Evolutionary conservation across 768 basidiomycete species (phyloP).

Genomic region (Pisolithus albus): DNA sequence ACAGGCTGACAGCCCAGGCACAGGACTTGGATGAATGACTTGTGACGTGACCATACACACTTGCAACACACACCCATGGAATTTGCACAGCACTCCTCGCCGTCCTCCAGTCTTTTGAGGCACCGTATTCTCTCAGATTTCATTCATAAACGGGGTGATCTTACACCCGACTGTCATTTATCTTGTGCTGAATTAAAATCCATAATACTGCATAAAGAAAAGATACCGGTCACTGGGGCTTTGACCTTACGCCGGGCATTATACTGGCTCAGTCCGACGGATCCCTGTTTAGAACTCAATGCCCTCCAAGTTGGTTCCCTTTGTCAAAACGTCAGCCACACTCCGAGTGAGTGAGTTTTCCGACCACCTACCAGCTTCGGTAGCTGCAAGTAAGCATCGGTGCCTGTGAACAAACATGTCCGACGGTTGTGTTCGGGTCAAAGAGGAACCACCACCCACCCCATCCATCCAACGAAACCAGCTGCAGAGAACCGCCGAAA

Average conservation of each 20-base stretch:
- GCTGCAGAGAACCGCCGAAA: conserved; percentile 74
- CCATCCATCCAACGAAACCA: conserved; percentile 79
- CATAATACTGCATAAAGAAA: too few species aligned
- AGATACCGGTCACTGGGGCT: too few species aligned
- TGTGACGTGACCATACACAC: too few species aligned
- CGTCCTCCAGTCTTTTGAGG: too few species aligned
- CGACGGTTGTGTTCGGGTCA: not conserved
- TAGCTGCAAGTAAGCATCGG: conserved; percentile 74
- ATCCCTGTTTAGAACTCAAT: conserved; percentile 55
- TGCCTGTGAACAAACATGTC: conserved; percentile 40
- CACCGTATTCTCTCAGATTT: too few species aligned
- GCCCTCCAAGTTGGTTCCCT: conserved; percentile 84
- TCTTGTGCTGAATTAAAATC: too few species aligned
- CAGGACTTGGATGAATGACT: not conserved
- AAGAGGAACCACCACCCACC: conserved; percentile 40
- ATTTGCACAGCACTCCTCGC: not conserved
- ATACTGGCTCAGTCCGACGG: not conserved
- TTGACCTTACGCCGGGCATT: too few species aligned
- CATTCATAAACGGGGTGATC: too few species aligned
- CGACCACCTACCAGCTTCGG: conserved; percentile 61
- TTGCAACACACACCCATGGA: too few species aligned
- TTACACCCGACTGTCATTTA: too few species aligned
- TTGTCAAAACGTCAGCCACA: conserved; percentile 2
- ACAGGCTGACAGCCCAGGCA: not conserved
- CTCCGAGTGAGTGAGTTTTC: not conserved